Evolutionary conservation across 768 basidiomycete species (phyloP).

Genomic region (Termitomyces sp.): DNA sequence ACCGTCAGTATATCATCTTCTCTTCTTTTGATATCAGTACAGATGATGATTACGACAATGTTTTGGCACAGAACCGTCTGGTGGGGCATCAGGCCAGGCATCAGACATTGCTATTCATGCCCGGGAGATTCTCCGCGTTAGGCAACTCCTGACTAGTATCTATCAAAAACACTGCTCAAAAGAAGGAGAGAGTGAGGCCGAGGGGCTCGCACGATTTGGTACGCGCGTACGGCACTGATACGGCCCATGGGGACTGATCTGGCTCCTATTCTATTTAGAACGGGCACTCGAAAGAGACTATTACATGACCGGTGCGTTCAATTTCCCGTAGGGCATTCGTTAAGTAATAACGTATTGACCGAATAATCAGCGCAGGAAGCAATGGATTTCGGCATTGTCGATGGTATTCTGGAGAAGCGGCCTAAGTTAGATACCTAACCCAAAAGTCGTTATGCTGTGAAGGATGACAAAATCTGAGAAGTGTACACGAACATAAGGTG

Average conservation of each 20-base stretch:
- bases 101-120: constrained; percentile 98
- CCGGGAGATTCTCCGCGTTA: constrained; percentile 88
- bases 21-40: neutral
- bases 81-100: constrained; percentile 93
- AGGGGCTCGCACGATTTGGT: constrained; percentile 78
- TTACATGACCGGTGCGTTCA: constrained; percentile 78
- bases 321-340: constrained; percentile 7
- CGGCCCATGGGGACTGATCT: constrained; percentile 8
- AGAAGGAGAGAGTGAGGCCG: constrained; percentile 55
- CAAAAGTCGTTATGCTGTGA: neutral
- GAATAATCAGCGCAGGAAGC: constrained; percentile 70
- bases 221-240: constrained; percentile 20
- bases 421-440: constrained; percentile 43
- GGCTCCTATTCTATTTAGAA: constrained; percentile 40
- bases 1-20: constrained; percentile 52
- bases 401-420: constrained; percentile 82
- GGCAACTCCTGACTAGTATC: constrained; percentile 78
- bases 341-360: constrained; percentile 10
- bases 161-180: constrained; percentile 84
- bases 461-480: neutral
- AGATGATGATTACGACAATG: neutral
- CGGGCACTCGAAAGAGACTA: constrained; percentile 91
- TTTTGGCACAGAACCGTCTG: constrained; percentile 77
- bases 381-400: constrained; percentile 86
- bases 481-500: neutral